Evolutionary conservation across 164 flowering plant species (phyloP).

Genomic region (Magnolia officinalis): DNA sequence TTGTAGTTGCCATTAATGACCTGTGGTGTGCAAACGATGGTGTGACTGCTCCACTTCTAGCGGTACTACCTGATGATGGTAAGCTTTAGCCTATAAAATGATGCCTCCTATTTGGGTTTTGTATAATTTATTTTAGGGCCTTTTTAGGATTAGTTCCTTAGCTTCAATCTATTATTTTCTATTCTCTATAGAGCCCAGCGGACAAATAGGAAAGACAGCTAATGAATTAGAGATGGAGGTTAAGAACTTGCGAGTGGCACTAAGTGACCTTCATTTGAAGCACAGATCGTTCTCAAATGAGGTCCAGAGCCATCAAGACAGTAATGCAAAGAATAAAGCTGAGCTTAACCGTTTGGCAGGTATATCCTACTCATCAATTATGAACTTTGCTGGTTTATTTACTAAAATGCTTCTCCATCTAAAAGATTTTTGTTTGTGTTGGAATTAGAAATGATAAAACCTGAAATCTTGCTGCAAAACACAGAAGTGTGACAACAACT

Average conservation of each 20-base stretch:
- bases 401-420: not conserved
- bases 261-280: constrained; percentile 67
- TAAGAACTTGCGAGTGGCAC: constrained; percentile 44
- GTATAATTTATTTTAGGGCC: not conserved
- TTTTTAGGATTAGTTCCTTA: constrained; percentile 6
- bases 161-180: not conserved
- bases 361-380: constrained; percentile 21
- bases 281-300: constrained; percentile 50
- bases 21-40: constrained; percentile 49
- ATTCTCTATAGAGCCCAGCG: constrained; percentile 40
- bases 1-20: constrained; percentile 45
- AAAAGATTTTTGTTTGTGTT: not conserved
- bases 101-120: not conserved
- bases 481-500: constrained; percentile 10
- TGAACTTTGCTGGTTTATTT: not conserved
- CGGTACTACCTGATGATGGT: constrained; percentile 55
- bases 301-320: constrained; percentile 46
- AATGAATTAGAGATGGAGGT: constrained; percentile 46
- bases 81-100: constrained; percentile 7
- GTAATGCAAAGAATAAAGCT: constrained; percentile 66
- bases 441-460: not conserved
- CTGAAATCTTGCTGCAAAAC: not conserved
- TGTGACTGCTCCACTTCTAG: constrained; percentile 32
- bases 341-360: constrained; percentile 60
- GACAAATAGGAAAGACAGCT: constrained; percentile 27